Conservation (phyloP, 495 filamentous ascomycete genomes). For the Aspergillus ellipticus region DNA sequence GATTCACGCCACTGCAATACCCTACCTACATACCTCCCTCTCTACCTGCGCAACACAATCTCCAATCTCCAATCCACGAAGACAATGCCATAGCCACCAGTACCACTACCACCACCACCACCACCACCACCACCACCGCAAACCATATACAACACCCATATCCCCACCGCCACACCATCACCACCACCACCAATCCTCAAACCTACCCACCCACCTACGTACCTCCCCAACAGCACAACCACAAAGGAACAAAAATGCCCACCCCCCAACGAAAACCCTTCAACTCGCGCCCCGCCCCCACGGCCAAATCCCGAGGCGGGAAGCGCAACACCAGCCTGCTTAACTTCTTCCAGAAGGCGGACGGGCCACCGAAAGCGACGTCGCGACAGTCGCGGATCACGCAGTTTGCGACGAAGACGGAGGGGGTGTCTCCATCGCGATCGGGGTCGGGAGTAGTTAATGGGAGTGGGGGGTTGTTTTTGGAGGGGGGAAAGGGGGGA, state of each 20-base stretch:
- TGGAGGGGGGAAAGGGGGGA: conserved; percentile 37
- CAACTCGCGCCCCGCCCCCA: conserved; percentile 4
- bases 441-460: not conserved
- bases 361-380: conserved; percentile 37
- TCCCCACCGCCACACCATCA: too few species aligned
- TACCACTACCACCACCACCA: too few species aligned
- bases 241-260: conserved; percentile 11
- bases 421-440: not conserved
- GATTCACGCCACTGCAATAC: not conserved
- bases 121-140: too few species aligned
- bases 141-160: too few species aligned
- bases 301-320: conserved; percentile 19
- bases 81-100: too few species aligned
- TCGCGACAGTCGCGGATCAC: conserved; percentile 39
- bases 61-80: too few species aligned
- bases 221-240: too few species aligned
- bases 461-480: conserved; percentile 35
- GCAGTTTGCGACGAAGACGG: conserved; percentile 32
- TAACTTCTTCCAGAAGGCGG: conserved; percentile 76
- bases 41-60: too few species aligned
- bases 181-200: too few species aligned
- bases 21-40: too few species aligned
- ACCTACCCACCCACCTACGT: too few species aligned
- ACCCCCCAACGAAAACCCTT: conserved; percentile 8
- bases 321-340: conserved; percentile 72